Conservation (phyloP, 306 rosid species). For the Lotus japonicus region DNA sequence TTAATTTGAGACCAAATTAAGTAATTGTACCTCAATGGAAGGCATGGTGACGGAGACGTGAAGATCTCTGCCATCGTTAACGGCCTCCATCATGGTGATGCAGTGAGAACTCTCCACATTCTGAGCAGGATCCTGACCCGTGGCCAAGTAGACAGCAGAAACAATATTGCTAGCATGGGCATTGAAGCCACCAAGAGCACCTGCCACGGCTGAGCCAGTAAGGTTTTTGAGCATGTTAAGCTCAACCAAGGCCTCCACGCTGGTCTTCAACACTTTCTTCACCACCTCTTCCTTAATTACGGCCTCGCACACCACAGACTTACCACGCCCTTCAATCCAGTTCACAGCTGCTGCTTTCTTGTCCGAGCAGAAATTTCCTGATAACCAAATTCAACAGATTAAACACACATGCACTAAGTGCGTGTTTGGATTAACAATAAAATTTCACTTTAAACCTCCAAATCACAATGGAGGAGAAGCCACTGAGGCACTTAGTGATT, state of each 20-base stretch:
- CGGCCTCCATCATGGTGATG: conserved; percentile 87
- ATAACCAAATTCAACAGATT: not conserved
- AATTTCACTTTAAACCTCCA: too few relatives aligned
- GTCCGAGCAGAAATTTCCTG: conserved; percentile 83
- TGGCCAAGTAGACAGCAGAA: conserved; percentile 72
- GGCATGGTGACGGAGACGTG: conserved; percentile 95
- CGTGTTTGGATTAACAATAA: too few relatives aligned
- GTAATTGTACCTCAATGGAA: conserved; percentile 56
- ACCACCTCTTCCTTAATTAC: conserved; percentile 69
- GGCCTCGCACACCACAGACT: conserved; percentile 85
- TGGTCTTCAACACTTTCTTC: conserved; percentile 73
- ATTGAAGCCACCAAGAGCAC: conserved; percentile 93
- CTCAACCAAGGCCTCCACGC: conserved; percentile 64
- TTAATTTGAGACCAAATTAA: not conserved
- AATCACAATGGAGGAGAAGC: too few relatives aligned
- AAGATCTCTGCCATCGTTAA: conserved; percentile 73
- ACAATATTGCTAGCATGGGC: conserved; percentile 95
- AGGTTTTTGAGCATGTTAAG: conserved; percentile 96
- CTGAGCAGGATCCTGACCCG: conserved; percentile 98
- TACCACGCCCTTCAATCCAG: conserved; percentile 95
- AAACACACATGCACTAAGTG: too few relatives aligned
- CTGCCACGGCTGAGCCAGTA: conserved; percentile 83
- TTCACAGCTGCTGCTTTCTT: conserved; percentile 90
- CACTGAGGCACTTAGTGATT: too few relatives aligned
- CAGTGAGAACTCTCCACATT: conserved; percentile 90